Evolutionary conservation across 352 stramenopile genomes (phyloP).

Genomic region (Globisporangium yorkense): DNA sequence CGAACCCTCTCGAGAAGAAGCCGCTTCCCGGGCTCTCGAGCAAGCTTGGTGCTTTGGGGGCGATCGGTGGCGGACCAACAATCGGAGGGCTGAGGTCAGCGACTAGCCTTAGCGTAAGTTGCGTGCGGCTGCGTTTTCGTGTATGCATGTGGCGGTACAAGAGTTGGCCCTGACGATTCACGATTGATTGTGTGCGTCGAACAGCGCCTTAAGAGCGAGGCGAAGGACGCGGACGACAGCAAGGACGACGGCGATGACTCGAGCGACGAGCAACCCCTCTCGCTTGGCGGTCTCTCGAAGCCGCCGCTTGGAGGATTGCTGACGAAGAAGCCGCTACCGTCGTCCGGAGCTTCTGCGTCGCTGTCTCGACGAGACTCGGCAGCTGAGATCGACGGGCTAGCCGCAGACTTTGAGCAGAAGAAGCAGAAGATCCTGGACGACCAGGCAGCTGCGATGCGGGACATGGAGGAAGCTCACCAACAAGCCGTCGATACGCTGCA

Average conservation of each 20-base stretch:
- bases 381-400: slow-evolving; percentile 22
- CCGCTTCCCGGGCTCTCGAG: slow-evolving; percentile 43
- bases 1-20: slow-evolving; percentile 64
- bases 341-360: slow-evolving; percentile 5
- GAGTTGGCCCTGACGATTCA: background rate
- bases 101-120: slow-evolving; percentile 42
- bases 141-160: background rate
- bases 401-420: slow-evolving; percentile 38
- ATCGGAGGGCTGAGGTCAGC: slow-evolving; percentile 34
- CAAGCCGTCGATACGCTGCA: slow-evolving; percentile 22
- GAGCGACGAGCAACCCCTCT: slow-evolving; percentile 11
- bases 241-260: slow-evolving; percentile 19
- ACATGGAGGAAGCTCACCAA: slow-evolving; percentile 36
- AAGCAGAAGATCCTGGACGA: slow-evolving; percentile 42
- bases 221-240: slow-evolving; percentile 32
- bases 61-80: slow-evolving; percentile 16
- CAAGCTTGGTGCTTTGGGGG: slow-evolving; percentile 25
- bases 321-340: slow-evolving; percentile 42
- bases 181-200: background rate
- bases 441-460: slow-evolving; percentile 25
- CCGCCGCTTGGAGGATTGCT: slow-evolving; percentile 38
- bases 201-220: slow-evolving; percentile 21
- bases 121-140: background rate
- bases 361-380: slow-evolving; percentile 29
- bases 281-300: slow-evolving; percentile 38